phyloP scores from a whole-genome alignment of 352 stramenopile species.

The Globisporangium spiculum region DNA sequence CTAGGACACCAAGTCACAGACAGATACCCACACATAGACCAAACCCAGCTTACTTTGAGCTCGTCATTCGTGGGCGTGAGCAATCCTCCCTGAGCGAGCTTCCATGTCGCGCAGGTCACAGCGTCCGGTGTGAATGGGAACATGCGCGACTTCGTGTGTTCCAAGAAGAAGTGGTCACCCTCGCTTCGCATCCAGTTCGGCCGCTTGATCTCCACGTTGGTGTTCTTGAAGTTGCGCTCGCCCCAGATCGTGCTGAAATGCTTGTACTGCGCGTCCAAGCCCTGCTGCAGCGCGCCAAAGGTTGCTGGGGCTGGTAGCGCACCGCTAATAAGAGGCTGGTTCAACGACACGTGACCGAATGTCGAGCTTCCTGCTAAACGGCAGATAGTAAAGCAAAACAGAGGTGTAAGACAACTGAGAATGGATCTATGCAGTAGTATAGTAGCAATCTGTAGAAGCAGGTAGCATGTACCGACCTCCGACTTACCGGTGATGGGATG shows the following conservation, averaged over 20 bases:
- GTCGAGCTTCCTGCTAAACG: background rate
- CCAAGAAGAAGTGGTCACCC: background rate
- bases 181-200: background rate
- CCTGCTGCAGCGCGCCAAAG: background rate
- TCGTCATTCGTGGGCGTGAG: background rate
- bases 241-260: background rate
- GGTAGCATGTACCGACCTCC: no score
- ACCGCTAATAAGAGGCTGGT: background rate
- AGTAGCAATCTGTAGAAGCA: no score
- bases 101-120: background rate
- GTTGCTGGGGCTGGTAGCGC: background rate
- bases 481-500: background rate
- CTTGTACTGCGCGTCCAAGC: background rate
- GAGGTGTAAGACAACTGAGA: background rate
- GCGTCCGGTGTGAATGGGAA: background rate
- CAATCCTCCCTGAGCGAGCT: background rate
- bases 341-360: background rate
- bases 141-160: background rate
- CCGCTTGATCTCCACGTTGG: background rate
- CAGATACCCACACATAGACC: no score
- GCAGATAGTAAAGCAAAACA: no score
- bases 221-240: background rate
- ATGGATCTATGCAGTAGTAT: no score
- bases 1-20: no score
- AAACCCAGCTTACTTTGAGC: background rate